A percentile compares a stretch with the other conserved stretches of the same genome.
phyloP scores from a whole-genome alignment of 768 basidiomycete species.

The Phaeotremella skinneri region DNA sequence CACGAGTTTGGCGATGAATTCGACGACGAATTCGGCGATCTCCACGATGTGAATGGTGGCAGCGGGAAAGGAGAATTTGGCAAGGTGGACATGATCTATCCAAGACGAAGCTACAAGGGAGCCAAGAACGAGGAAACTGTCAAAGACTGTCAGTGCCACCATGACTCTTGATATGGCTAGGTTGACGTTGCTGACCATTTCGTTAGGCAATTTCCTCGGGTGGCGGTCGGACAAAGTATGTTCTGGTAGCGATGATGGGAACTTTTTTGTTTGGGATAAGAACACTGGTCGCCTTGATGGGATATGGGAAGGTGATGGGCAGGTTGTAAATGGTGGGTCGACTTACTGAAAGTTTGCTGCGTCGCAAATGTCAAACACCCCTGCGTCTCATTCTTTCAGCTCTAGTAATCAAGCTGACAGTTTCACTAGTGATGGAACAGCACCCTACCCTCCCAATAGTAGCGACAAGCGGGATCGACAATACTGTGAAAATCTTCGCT shows the following conservation, averaged over 20 bases:
- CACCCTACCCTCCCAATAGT: conserved; percentile 74
- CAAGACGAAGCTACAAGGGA: conserved; percentile 65
- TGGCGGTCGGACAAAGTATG: conserved; percentile 71
- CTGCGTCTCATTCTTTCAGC: too few relatives aligned
- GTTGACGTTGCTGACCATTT: neutral
- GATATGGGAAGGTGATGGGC: conserved; percentile 78
- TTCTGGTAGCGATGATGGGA: conserved; percentile 76
- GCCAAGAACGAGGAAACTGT: conserved; percentile 77
- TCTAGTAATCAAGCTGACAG: too few relatives aligned
- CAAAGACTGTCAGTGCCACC: conserved; percentile 68
- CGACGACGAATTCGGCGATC: conserved; percentile 47
- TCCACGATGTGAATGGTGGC: conserved; percentile 35
- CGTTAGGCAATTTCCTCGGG: conserved; percentile 76
- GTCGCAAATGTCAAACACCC: too few relatives aligned
- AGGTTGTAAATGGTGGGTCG: conserved; percentile 66
- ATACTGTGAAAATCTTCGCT: conserved; percentile 62
- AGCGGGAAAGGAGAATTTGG: conserved; percentile 26
- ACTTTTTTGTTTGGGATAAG: conserved; percentile 82
- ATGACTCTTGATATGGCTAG: neutral
- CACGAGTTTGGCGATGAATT: conserved; percentile 11
- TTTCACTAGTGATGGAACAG: conserved; percentile 63
- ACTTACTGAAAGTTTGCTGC: too few relatives aligned
- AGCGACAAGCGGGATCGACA: conserved; percentile 84
- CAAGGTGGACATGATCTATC: conserved; percentile 59
- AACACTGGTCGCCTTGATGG: conserved; percentile 63